phyloP scores from a whole-genome alignment of 2,329 filamentous ascomycete genomes.

The Phialemoniopsis sp. region DNA sequence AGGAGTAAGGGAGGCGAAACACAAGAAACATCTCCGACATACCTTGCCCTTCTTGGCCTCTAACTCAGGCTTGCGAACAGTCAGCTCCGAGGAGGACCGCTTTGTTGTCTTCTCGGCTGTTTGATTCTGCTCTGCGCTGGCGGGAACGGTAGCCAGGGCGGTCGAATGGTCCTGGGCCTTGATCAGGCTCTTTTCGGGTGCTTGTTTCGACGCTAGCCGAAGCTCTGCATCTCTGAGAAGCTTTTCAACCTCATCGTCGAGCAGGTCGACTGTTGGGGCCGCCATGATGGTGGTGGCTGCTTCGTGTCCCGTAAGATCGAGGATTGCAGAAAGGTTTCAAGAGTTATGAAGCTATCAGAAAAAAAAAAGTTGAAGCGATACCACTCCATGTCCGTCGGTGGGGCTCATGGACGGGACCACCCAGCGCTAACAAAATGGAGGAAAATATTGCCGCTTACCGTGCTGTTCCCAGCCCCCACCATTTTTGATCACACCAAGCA shows the following conservation, averaged over 20 bases:
- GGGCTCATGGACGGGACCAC: too few relatives aligned
- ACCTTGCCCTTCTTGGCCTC: slow-evolving; percentile 23
- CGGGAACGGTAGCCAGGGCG: slow-evolving; percentile 4
- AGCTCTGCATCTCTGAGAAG: slow-evolving; percentile 33
- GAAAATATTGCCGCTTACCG: too few relatives aligned
- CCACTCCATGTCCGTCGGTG: too few relatives aligned
- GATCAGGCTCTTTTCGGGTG: too few relatives aligned
- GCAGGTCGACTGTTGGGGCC: slow-evolving; percentile 15
- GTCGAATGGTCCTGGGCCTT: slow-evolving; percentile 10
- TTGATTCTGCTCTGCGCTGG: slow-evolving; percentile 4
- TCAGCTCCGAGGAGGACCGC: slow-evolving; percentile 15
- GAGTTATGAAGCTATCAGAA: too few relatives aligned
- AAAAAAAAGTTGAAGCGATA: neutral
- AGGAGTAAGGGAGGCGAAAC: slow-evolving; percentile 15
- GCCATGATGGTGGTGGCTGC: slow-evolving; percentile 15
- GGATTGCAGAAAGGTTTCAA: slow-evolving; percentile 3
- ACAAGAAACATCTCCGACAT: slow-evolving; percentile 8
- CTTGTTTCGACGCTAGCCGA: slow-evolving; percentile 18
- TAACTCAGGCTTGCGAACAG: slow-evolving; percentile 20
- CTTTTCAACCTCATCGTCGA: slow-evolving; percentile 29
- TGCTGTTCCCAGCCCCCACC: too few relatives aligned
- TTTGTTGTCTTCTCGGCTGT: slow-evolving; percentile 2
- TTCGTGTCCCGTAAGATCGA: neutral
- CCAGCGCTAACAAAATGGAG: too few relatives aligned
- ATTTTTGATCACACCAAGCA: too few relatives aligned